phyloP scores from a whole-genome alignment of 805 yeast species.

The Saturnispora zaruensis region DNA sequence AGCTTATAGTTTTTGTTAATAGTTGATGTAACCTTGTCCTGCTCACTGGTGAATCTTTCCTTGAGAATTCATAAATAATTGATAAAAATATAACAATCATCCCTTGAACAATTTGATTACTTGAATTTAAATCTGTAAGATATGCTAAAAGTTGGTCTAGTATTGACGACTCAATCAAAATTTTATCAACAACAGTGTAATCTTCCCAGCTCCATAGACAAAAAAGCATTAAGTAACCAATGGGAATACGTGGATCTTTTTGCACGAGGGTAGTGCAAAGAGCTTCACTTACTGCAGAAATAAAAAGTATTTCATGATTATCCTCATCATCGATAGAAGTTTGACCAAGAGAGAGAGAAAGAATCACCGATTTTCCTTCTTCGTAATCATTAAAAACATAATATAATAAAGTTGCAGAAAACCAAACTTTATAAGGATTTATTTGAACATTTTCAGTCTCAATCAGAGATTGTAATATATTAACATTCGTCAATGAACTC shows the following conservation, averaged over 20 bases:
- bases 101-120: constrained; percentile 49
- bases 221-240: constrained; percentile 70
- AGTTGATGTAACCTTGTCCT: constrained; percentile 54
- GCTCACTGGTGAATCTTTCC: constrained; percentile 50
- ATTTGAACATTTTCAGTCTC: constrained; percentile 67
- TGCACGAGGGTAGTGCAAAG: constrained; percentile 54
- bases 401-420: constrained; percentile 59
- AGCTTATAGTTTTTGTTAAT: constrained; percentile 65
- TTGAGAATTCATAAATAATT: constrained; percentile 66
- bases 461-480: constrained; percentile 60
- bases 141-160: constrained; percentile 61
- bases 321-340: constrained; percentile 58
- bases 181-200: constrained; percentile 62
- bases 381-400: constrained; percentile 50
- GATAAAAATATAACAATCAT: constrained; percentile 67
- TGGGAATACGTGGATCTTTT: constrained; percentile 63
- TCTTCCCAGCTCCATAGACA: constrained; percentile 75
- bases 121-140: constrained; percentile 37
- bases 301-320: constrained; percentile 38
- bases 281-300: constrained; percentile 73
- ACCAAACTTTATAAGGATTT: constrained; percentile 86
- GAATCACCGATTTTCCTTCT: constrained; percentile 40
- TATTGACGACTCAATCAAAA: constrained; percentile 59
- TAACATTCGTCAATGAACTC: constrained; percentile 31
- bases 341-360: constrained; percentile 48